Base-by-base conservation (phyloP, 2,329 filamentous ascomycete genomes). In the Davidsoniella eucalypti region DNA sequence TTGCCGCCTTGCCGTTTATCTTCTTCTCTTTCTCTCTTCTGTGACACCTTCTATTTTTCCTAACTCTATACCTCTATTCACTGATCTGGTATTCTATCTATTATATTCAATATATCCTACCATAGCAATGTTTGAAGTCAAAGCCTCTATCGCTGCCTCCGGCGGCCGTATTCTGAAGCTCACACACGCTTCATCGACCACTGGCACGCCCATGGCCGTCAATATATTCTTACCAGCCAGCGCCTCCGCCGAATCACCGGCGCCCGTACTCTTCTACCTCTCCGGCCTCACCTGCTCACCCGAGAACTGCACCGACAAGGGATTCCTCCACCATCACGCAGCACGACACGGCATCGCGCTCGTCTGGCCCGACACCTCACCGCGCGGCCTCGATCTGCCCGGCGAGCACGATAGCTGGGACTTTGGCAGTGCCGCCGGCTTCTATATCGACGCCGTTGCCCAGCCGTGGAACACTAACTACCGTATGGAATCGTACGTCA, bases 121-220 rank as follows among this genome's bases (percentile, higher is more conserved):
- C 8, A 9, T 33, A 10, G 29, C 92, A 88, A 71, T 83, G 53
- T 87, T 96, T 72, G 85, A 84, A 63, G 94, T 84, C 57, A 93
- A 84, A 64, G 82, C 86, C 54, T 86, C 84, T 55, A 94, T 96
- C 66, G 75, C 81, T 70, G 85, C 80, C 64, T 96, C 95, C 63
- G 90, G 88, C 63, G 92, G 92, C 63, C 87, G 87, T 68, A 82
- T 98, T 54, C 77, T 94, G 59, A 96, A 98, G 73, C 84, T 98
- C 55, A 79, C 82, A 59, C 92, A 98, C 75, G 68, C 81, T 62
- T 87, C 88, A 51, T 69, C 74, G 57, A 74, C 78, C 54, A 94
- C 87, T 52, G 78, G 77, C 59, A 94, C 87, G 57, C 80, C 87
- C 60, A 98, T 96, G 90, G 78, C 77, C 63, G 77, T 96, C 61